phyloP scores from a whole-genome alignment of 495 filamentous ascomycete genomes.

The Penicillium paxilli region DNA sequence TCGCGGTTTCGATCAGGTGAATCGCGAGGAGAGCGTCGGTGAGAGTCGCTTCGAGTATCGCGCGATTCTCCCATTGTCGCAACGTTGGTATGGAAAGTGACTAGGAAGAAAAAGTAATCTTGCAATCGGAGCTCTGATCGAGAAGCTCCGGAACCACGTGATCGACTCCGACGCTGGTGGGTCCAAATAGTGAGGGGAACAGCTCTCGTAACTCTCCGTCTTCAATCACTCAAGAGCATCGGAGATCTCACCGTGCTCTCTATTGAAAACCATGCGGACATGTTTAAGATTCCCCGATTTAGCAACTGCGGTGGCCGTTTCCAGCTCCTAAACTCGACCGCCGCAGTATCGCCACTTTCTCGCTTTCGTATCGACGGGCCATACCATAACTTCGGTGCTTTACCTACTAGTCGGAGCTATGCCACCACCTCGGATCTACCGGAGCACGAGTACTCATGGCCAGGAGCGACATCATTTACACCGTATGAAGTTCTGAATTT shows the following conservation, averaged over 20 bases:
- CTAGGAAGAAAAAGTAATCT: background rate
- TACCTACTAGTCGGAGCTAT: conserved; percentile 23
- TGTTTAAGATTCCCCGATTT: conserved; percentile 35
- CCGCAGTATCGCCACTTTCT: conserved; percentile 16
- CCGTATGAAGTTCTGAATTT: conserved; percentile 88
- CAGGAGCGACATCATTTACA: conserved; percentile 48
- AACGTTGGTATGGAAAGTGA: background rate
- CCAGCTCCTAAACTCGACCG: conserved; percentile 28
- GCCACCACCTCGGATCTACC: conserved; percentile 29
- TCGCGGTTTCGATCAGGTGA: conserved; percentile 24
- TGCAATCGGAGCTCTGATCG: background rate
- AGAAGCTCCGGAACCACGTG: conserved; percentile 21
- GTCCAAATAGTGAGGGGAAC: conserved; percentile 6
- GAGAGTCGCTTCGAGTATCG: conserved; percentile 19
- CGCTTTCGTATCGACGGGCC: background rate
- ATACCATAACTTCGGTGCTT: background rate
- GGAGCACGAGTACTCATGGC: conserved; percentile 37
- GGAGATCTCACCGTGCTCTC: conserved; percentile 20
- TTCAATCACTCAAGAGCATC: conserved; percentile 9
- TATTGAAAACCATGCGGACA: conserved; percentile 37
- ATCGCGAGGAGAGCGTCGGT: conserved; percentile 22
- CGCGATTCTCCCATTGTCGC: conserved; percentile 24
- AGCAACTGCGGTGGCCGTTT: conserved; percentile 27
- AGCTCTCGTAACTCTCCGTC: background rate
- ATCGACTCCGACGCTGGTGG: conserved; percentile 3